A percentile compares a stretch with the other conserved stretches of the same genome.
Conservation (phyloP, 1,139 yeast genomes). For the Candida sanyaensis region DNA sequence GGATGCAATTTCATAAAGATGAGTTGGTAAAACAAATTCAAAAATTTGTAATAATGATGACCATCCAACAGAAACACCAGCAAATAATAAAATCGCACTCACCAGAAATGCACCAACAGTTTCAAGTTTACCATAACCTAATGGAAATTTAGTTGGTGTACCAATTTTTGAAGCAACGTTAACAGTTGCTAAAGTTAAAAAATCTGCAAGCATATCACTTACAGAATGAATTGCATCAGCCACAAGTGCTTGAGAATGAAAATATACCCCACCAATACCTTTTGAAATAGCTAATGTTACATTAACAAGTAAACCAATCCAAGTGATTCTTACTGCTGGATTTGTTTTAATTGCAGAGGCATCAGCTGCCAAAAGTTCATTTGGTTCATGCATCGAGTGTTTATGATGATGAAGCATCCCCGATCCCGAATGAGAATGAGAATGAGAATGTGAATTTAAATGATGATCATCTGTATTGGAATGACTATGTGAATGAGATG, state of each 20-base stretch:
- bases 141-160: constrained; percentile 61
- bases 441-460: no score
- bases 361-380: constrained; percentile 37
- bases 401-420: constrained; percentile 21
- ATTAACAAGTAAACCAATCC: constrained; percentile 85
- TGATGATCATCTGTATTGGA: constrained; percentile 30
- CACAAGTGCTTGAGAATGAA: constrained; percentile 90
- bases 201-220: constrained; percentile 86
- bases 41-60: constrained; percentile 70
- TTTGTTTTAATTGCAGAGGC: constrained; percentile 43
- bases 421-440: constrained; percentile 19
- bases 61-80: constrained; percentile 94
- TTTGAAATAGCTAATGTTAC: constrained; percentile 84
- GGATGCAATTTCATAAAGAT: constrained; percentile 40
- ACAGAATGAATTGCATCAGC: constrained; percentile 95
- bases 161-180: constrained; percentile 74
- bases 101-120: constrained; percentile 90
- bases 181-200: constrained; percentile 86
- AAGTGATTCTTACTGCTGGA: constrained; percentile 91
- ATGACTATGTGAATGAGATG: constrained; percentile 9
- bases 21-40: constrained; percentile 66
- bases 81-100: constrained; percentile 75
- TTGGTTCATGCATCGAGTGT: constrained; percentile 42
- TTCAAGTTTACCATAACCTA: constrained; percentile 92
- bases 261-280: constrained; percentile 84